These are phyloP conservation scores for Abrus pulchellus DNA, from an alignment of 306 rosid genomes.

Conservation along the genomic window DNA sequence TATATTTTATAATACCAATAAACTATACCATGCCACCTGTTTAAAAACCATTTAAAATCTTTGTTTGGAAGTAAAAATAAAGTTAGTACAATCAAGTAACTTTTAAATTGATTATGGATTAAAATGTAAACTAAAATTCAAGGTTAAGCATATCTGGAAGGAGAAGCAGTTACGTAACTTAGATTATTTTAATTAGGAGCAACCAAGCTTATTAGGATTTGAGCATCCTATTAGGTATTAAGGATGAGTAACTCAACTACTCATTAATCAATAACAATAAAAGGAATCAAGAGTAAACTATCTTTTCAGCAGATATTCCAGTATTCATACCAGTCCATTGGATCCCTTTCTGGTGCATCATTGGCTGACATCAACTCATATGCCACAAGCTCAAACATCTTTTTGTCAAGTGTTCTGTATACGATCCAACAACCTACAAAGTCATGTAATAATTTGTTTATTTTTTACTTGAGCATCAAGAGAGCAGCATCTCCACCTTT, in stretches of 20 bases:
- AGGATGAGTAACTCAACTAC: slow-evolving; percentile 5
- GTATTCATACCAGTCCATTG: slow-evolving; percentile 83
- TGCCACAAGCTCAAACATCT: slow-evolving; percentile 79
- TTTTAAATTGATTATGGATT: slow-evolving; percentile 15
- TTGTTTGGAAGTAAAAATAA: not conserved
- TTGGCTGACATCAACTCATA: slow-evolving; percentile 95
- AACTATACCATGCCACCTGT: not conserved
- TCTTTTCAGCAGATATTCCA: slow-evolving; percentile 19
- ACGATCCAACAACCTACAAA: slow-evolving; percentile 82
- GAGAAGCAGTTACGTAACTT: not conserved
- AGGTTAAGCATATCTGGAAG: not conserved
- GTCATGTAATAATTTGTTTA: slow-evolving; percentile 32
- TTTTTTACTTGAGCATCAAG: slow-evolving; percentile 36
- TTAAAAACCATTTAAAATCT: not conserved
- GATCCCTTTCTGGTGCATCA: slow-evolving; percentile 98
- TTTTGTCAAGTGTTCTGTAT: slow-evolving; percentile 63
- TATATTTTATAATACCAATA: slow-evolving; percentile 1
- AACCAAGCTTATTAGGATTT: slow-evolving; percentile 10
- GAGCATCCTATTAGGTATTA: not conserved
- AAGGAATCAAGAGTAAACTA: slow-evolving; percentile 7
- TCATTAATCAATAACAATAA: slow-evolving; percentile 8
- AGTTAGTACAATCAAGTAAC: not conserved
- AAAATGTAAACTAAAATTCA: slow-evolving; percentile 2
- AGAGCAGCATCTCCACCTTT: slow-evolving; percentile 22
- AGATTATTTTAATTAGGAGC: slow-evolving; percentile 9